Evolutionary conservation across 768 basidiomycete species (phyloP), one percentile per base, ranked within the genome.

Genomic region (Suillus ampliporus): DNA sequence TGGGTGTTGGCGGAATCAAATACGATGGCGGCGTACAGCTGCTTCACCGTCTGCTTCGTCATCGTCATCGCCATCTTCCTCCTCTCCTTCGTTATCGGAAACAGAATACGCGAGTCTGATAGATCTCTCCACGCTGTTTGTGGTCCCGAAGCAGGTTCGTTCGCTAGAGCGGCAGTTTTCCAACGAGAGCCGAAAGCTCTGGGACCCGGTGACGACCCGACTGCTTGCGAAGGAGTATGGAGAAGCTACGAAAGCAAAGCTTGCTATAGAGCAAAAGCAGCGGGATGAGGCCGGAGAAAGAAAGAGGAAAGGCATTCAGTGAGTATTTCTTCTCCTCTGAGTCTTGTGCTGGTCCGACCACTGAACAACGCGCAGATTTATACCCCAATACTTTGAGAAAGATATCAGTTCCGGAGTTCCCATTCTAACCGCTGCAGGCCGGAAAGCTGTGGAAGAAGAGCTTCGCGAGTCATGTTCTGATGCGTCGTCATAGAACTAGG

Each of bases 241-340:
- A 26, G 94, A 96, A 46, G 97, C 97, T 58, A 98, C 94, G 61
- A 91, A 84, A 80, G 86, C 91, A 79, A 99, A 99, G 82, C 85
- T 95, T 58, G 76, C 76, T 5, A 97, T 99, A 61, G 97, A 99
- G 78, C 97, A 99, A 83, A 85, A 74, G 71, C 97, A 99, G 81
- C 80, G 97, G 57, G 95, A 98, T 63, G 85, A 88, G 37, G 92
- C 95, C 7, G 91, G 89, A 13, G 92, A 94, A 74, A 82, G 94
- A 77, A 96, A 94, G 82, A 84, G 83, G 74, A 90, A 86, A 61
- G 92, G 90, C 19, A 74, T 86, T 35, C 83, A 85, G 93, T 97
- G 70, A 80, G 93, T 90, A 10, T 60, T 13, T 5, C 21, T 21
- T 19, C 37, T 46, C 8, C 19, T 15, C 46, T 2, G 13, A 26